Conservation (phyloP, 768 basidiomycete species). For the Agaricus subrufescens region DNA sequence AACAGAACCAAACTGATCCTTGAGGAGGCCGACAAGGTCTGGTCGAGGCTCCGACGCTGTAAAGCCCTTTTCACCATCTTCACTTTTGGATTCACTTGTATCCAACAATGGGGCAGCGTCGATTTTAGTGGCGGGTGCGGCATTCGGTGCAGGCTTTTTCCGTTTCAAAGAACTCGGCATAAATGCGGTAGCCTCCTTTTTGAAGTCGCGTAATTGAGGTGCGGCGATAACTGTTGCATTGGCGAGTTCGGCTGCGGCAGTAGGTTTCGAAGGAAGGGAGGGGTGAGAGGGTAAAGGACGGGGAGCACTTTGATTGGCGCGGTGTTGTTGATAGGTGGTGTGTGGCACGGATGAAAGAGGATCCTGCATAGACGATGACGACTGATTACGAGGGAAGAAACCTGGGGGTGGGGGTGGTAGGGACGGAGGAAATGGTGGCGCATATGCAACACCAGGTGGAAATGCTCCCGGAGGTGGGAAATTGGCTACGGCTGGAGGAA, state of each 20-base stretch:
- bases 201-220: slow-evolving; percentile 87
- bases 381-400: slow-evolving; percentile 56
- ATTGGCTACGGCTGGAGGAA: slow-evolving; percentile 5
- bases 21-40: slow-evolving; percentile 61
- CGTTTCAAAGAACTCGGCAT: slow-evolving; percentile 80
- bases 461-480: slow-evolving; percentile 10
- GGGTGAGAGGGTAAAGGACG: slow-evolving; percentile 19
- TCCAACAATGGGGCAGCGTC: slow-evolving; percentile 62
- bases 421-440: background rate
- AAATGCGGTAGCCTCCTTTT: slow-evolving; percentile 93
- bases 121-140: slow-evolving; percentile 34
- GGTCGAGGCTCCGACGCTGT: slow-evolving; percentile 37
- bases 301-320: slow-evolving; percentile 32
- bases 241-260: slow-evolving; percentile 31
- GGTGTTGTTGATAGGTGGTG: slow-evolving; percentile 74
- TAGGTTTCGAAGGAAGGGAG: slow-evolving; percentile 30
- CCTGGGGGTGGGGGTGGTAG: slow-evolving; percentile 26
- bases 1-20: slow-evolving; percentile 47
- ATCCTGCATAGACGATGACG: slow-evolving; percentile 59
- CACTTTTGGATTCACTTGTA: slow-evolving; percentile 22
- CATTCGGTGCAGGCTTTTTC: slow-evolving; percentile 43
- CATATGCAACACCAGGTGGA: slow-evolving; percentile 1
- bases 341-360: slow-evolving; percentile 73
- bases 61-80: slow-evolving; percentile 13
- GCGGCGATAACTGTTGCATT: slow-evolving; percentile 78